Conservation (phyloP, 2,329 filamentous ascomycete genomes). For the Zymoseptoria pseudotritici region DNA sequence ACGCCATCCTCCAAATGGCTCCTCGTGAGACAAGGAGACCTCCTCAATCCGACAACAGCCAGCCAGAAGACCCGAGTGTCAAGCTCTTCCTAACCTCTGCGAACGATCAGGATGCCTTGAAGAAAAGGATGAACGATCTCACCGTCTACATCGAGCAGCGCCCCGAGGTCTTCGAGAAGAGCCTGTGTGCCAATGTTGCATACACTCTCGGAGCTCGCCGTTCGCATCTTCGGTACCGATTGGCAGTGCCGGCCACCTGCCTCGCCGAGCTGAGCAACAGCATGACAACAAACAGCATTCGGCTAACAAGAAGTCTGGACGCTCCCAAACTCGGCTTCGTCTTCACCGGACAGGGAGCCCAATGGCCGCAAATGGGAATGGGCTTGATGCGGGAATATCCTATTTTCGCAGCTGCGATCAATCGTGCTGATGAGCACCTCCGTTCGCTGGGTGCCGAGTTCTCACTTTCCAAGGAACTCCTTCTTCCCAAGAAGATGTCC, state of each 20-base stretch:
- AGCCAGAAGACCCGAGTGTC: neutral
- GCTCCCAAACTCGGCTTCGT: slow-evolving; percentile 5
- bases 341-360: slow-evolving; percentile 19
- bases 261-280: neutral
- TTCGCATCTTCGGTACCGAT: slow-evolving; percentile 2
- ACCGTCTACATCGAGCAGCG: slow-evolving; percentile 4
- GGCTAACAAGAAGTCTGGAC: neutral
- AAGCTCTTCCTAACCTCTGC: slow-evolving; percentile 8
- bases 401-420: slow-evolving; percentile 1
- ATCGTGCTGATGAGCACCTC: neutral
- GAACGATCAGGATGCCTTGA: slow-evolving; percentile 3
- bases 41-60: neutral
- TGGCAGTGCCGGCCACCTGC: slow-evolving; percentile 1
- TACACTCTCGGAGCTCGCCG: slow-evolving; percentile 8
- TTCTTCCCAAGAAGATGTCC: neutral
- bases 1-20: slow-evolving; percentile 4
- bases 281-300: neutral
- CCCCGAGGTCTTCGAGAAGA: slow-evolving; percentile 5
- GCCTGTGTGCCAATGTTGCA: slow-evolving; percentile 2
- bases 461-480: slow-evolving; percentile 2
- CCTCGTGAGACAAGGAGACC: neutral
- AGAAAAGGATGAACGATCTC: neutral
- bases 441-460: neutral
- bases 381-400: slow-evolving; percentile 16
- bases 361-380: slow-evolving; percentile 14